These are phyloP conservation scores for Smallanthus sonchifolius DNA, from an alignment of 129 eudicot species.

Conservation along the genomic window DNA sequence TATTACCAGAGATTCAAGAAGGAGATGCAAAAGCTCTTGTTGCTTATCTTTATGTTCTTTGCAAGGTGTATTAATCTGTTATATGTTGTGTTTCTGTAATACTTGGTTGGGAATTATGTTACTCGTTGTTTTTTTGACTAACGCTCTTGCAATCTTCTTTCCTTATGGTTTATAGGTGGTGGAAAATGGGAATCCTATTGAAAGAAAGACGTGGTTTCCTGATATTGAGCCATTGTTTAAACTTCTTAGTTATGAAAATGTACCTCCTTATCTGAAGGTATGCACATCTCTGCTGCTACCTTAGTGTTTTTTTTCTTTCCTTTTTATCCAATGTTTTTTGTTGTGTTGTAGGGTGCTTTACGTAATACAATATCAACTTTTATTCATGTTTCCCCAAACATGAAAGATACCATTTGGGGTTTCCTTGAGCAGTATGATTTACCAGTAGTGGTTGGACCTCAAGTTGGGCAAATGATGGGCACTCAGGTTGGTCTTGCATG, in stretches of 20 bases:
- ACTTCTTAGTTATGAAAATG: slow-evolving; percentile 94
- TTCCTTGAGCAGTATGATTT: slow-evolving; percentile 93
- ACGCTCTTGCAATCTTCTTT: neutral
- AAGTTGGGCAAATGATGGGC: slow-evolving; percentile 54
- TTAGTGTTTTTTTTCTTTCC: neutral
- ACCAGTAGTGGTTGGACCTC: slow-evolving; percentile 92
- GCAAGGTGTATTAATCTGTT: slow-evolving; percentile 43
- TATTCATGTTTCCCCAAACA: slow-evolving; percentile 68
- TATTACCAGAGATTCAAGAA: slow-evolving; percentile 84
- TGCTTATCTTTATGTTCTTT: slow-evolving; percentile 78
- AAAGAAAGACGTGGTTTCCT: slow-evolving; percentile 88
- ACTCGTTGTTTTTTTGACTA: neutral
- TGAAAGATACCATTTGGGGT: slow-evolving; percentile 86
- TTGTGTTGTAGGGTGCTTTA: slow-evolving; percentile 72
- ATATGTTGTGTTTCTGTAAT: neutral
- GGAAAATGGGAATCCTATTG: slow-evolving; percentile 82
- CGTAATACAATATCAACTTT: slow-evolving; percentile 74
- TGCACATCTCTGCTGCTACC: slow-evolving; percentile 1
- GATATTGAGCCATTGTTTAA: slow-evolving; percentile 94
- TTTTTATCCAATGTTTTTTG: neutral
- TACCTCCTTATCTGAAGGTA: slow-evolving; percentile 97
- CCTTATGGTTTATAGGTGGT: slow-evolving; percentile 50
- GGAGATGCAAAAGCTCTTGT: slow-evolving; percentile 95
- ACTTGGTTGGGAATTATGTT: neutral
- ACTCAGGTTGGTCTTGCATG: slow-evolving; percentile 57